A percentile compares a stretch with the other conserved stretches of the same genome.
Conservation (phyloP, 2,329 filamentous ascomycete species). For the Exophiala aquamarina region DNA sequence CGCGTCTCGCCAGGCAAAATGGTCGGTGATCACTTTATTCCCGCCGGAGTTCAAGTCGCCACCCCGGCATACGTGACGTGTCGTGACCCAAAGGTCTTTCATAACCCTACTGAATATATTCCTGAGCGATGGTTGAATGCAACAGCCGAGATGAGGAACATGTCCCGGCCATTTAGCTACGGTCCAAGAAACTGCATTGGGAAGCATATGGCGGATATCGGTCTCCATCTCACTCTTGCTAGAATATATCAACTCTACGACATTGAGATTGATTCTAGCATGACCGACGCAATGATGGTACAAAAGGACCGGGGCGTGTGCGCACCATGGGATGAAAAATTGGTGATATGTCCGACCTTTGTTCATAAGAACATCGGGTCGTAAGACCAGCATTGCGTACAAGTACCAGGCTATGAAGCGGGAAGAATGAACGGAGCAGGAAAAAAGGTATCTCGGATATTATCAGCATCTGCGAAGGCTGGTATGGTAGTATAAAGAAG, state of each 20-base stretch:
- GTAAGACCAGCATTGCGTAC: no score
- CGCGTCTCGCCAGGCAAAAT: conserved; percentile 17
- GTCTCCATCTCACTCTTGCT: conserved; percentile 40
- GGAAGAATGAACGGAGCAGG: no score
- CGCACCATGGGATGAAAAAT: not conserved
- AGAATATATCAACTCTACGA: conserved; percentile 14
- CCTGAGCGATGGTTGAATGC: conserved; percentile 50
- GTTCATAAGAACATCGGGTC: not conserved
- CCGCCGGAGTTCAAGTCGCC: conserved; percentile 41
- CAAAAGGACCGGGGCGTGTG: conserved; percentile 11
- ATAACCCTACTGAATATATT: conserved; percentile 42
- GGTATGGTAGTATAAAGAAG: no score
- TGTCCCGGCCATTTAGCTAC: conserved; percentile 46
- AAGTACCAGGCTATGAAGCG: no score
- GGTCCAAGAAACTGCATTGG: conserved; percentile 45
- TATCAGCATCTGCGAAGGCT: no score
- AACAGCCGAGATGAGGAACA: conserved; percentile 37
- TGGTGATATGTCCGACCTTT: not conserved
- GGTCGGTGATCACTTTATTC: conserved; percentile 47
- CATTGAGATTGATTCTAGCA: conserved; percentile 9
- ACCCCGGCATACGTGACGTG: conserved; percentile 42
- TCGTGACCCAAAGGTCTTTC: conserved; percentile 43
- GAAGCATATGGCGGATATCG: conserved; percentile 44
- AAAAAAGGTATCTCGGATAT: no score
- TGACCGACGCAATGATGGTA: conserved; percentile 12